phyloP scores from a whole-genome alignment of 176 grass and related monocot species.

The Zoysia japonica region DNA sequence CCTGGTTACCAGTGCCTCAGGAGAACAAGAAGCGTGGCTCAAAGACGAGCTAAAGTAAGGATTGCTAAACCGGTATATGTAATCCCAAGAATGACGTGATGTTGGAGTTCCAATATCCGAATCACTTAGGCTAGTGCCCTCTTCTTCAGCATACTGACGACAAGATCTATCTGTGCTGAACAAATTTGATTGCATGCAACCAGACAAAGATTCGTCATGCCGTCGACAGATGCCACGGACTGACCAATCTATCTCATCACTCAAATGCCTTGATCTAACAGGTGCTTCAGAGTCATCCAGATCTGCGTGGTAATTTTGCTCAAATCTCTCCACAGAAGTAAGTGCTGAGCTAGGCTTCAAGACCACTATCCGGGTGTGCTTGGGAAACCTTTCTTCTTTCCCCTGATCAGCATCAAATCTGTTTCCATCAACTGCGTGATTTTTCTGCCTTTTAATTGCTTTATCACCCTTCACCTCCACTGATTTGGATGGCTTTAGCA shows the following conservation, averaged over 20 bases:
- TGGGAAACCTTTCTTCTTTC: conserved; percentile 57
- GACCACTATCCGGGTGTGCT: conserved; percentile 81
- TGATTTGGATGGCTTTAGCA: conserved; percentile 82
- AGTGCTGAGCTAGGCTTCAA: conserved; percentile 69
- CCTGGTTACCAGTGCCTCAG: conserved; percentile 77
- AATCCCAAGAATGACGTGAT: conserved; percentile 82
- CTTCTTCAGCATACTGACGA: conserved; percentile 61
- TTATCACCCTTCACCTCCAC: conserved; percentile 47
- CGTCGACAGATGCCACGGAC: conserved; percentile 42
- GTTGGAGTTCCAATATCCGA: conserved; percentile 68
- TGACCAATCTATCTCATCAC: conserved; percentile 46
- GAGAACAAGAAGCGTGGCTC: conserved; percentile 71
- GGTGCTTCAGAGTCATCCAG: conserved; percentile 49
- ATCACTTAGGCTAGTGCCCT: conserved; percentile 56
- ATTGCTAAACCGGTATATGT: conserved; percentile 66
- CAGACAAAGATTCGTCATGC: conserved; percentile 73
- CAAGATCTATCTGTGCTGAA: conserved; percentile 53
- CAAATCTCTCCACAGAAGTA: conserved; percentile 35
- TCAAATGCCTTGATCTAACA: conserved; percentile 44
- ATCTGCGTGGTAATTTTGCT: conserved; percentile 41
- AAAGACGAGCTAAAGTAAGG: conserved; percentile 76
- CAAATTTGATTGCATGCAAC: conserved; percentile 63
- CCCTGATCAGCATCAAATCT: conserved; percentile 29
- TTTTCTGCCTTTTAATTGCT: conserved; percentile 40
- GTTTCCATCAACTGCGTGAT: conserved; percentile 23